phyloP scores from a whole-genome alignment of 495 filamentous ascomycete species.

The Pseudotulostoma volvatum region DNA sequence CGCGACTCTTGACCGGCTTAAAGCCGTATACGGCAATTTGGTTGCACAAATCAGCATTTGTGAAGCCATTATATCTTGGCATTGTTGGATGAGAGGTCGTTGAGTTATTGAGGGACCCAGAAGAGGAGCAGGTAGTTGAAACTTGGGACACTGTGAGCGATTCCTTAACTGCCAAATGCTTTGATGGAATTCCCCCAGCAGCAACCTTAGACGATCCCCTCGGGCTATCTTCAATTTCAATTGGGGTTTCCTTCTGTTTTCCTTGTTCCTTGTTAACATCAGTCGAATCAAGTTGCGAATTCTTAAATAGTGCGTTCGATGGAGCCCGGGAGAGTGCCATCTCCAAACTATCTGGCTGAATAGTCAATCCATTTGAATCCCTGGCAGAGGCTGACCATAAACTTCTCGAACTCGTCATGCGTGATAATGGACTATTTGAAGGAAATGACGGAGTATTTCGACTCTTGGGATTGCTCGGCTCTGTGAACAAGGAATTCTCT shows the following conservation, averaged over 20 bases:
- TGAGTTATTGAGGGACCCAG: background rate
- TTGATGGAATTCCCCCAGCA: background rate
- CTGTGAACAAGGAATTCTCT: constrained; percentile 10
- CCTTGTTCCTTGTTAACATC: background rate
- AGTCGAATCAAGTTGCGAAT: background rate
- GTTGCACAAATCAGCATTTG: constrained; percentile 44
- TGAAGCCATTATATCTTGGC: constrained; percentile 49
- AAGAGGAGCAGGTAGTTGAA: background rate
- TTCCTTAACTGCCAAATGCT: background rate
- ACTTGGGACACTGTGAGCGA: background rate
- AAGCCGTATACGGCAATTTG: constrained; percentile 52
- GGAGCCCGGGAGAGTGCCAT: constrained; percentile 30
- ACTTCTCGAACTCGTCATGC: constrained; percentile 18
- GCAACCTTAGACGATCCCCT: constrained; percentile 8
- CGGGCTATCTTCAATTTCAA: constrained; percentile 23
- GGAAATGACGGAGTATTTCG: constrained; percentile 1
- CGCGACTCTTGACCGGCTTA: constrained; percentile 53
- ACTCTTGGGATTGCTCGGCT: background rate
- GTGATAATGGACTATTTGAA: constrained; percentile 9
- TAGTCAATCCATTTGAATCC: constrained; percentile 41
- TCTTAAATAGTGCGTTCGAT: background rate
- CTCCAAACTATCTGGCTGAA: constrained; percentile 41
- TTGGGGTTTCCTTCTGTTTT: constrained; percentile 7
- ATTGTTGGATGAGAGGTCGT: constrained; percentile 12
- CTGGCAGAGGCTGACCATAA: constrained; percentile 58